Base-by-base conservation (phyloP, 2,329 filamentous ascomycete genomes). In the Trichoderma endophyticum region DNA sequence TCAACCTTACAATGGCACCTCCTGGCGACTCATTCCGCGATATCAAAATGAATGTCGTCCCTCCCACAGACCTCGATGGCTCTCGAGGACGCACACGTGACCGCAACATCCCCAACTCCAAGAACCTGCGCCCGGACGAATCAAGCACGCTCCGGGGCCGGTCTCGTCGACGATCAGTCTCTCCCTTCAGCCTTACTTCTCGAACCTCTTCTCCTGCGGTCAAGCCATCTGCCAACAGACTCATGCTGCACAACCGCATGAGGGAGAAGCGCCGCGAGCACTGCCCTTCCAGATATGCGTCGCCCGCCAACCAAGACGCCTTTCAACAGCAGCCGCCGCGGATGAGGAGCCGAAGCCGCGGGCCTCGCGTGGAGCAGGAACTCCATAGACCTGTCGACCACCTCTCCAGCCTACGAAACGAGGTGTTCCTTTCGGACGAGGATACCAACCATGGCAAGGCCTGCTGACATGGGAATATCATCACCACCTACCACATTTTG, bases 61-160 rank as follows among this genome's bases (percentile, higher is more conserved):
- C 76, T 59, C 57, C 74, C 2, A n/a, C 65, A 57, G 80, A 81
- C 18, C 75, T 77, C 61, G 80, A 82, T 61, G 69, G 63, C 21
- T 77, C 77, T 34, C 79, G 82, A 72, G 82, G 82, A 34, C 82
- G 82, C 73, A 84, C 80, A 75, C 79, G 82, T 73, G 80, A 82
- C 72, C 80, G 82, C 71, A 83, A 81, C 76, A 77, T 78, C 43
- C 81, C 79, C 57, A 78, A 81, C 48, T 73, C 78, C 68, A 78
- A 78, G 65, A 75, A 78, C 59, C 76, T 80, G 59, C 80, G 80
- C 39, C 74, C 81, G 6, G 82, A 83, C 36, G 82, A 83, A 66
- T 83, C 82, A 21, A 84, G 82, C 80, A 84, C 81, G 7, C 78
- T 84, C 34, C 81, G 82, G 67, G 82, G 82, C 56, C 81, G 82